Evolutionary conservation across 192 early-diverging fungal genomes (phyloP), one percentile per base, ranked within the genome.

Genomic region (Neocallimastix lanati): DNA sequence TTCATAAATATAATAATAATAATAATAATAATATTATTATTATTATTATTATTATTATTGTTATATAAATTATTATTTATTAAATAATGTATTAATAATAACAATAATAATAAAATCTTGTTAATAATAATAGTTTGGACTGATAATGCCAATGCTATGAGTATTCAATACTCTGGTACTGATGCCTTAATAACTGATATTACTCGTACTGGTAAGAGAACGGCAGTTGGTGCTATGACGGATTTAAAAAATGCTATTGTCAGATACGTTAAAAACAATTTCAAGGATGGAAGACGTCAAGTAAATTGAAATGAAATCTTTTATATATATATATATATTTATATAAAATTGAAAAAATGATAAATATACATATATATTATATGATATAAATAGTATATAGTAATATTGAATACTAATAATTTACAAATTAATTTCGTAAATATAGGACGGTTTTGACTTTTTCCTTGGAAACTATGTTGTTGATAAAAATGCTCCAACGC

Each of bases 151-250:
- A 95, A 99, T 85, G 93, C 88, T 67, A 89, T 99, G 76, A 94
- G 93, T 83, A 86, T 86, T 28, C 92, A 93, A 38, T 99, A 99
- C 84, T 93, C 94, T 80, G 98, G 98, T 67, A 97, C 98, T 7
- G 95, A 96, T 29, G 98, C 98, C 12, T 87, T 98, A 76, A 99
- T 98, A 85, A 98, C 96, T 9, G 98, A 99, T 82, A 98, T 93
- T 82, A 99, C 98, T 9, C 90, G 93, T 80, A 98, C 96, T 2
- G 97, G 97, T 29, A 91, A 93, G 84, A 91, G 98, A 78, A 94
- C 93, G 28, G 91, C 90, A 78, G 77, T 82, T 67, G 98, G 98
- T 16, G 92, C 92, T 25, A 79, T 96, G 30, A 88, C 92, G 80
- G 98, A 98, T 85, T 85, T 91, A 29, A 83, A 87, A 67, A 96